Evolutionary conservation across 78 protist genomes (phyloP).

Genomic region (Dictyostelium firmibasis): DNA sequence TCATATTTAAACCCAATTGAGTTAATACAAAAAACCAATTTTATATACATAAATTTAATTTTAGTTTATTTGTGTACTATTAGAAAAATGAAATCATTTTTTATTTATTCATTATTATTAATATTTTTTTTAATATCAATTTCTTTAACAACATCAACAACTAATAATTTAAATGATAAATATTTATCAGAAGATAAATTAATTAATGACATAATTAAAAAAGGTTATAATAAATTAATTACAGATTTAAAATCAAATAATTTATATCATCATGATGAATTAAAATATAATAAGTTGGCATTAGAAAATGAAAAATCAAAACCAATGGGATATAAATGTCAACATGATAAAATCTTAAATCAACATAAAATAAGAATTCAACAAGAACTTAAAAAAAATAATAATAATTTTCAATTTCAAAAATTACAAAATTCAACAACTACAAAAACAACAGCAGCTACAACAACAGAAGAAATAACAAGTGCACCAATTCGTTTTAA

Average conservation of each 20-base stretch:
- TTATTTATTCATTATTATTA: too few relatives aligned
- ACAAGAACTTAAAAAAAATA: neutral
- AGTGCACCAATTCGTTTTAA: constrained; percentile 4
- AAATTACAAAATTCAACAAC: neutral
- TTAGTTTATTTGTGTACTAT: too few relatives aligned
- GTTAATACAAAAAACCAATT: too few relatives aligned
- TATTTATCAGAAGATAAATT: too few relatives aligned
- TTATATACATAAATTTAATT: too few relatives aligned
- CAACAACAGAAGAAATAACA: neutral
- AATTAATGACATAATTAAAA: neutral
- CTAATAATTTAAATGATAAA: too few relatives aligned
- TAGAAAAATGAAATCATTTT: too few relatives aligned
- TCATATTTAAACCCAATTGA: too few relatives aligned
- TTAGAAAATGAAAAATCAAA: neutral
- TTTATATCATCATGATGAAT: neutral
- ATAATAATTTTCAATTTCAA: neutral
- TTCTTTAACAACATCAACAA: too few relatives aligned
- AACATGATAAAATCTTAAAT: neutral
- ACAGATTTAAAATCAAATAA: neutral
- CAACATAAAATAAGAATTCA: neutral
- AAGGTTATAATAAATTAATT: neutral
- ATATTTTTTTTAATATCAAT: too few relatives aligned
- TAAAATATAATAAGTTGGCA: neutral
- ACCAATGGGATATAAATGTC: neutral
- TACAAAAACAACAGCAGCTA: too few relatives aligned